Evolutionary conservation across 2,329 filamentous ascomycete genomes (phyloP).

Genomic region (Calonectria naviculata): DNA sequence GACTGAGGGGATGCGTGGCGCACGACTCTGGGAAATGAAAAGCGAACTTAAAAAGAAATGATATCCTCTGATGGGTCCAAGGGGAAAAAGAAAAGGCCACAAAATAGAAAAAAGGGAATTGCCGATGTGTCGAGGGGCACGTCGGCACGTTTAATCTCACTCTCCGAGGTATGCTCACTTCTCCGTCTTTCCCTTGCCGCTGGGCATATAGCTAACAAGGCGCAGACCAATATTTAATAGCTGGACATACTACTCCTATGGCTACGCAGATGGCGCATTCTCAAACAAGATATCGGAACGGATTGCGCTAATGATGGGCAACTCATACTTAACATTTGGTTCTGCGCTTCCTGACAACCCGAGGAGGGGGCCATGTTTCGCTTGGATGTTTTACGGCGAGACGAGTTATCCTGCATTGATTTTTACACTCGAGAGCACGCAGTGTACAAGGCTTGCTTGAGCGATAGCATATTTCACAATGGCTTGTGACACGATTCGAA

Average conservation of each 20-base stretch:
- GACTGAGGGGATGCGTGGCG: slow-evolving; percentile 38
- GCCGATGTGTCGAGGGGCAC: slow-evolving; percentile 42
- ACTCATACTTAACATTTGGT: not conserved
- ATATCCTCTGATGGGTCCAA: not conserved
- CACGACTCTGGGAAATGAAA: not conserved
- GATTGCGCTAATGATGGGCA: not conserved
- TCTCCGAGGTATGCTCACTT: slow-evolving; percentile 38
- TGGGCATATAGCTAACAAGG: slow-evolving; percentile 2
- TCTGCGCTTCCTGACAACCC: not conserved
- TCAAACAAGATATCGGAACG: not conserved
- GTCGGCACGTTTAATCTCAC: slow-evolving; percentile 42
- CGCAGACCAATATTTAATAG: not conserved
- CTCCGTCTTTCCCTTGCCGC: not conserved
- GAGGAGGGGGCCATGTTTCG: not conserved
- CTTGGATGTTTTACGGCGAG: not conserved
- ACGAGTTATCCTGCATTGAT: slow-evolving; percentile 8
- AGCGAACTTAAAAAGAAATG: not conserved
- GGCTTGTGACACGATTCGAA: not conserved
- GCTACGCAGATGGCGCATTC: not conserved
- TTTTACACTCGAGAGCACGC: not conserved
- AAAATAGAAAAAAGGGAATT: slow-evolving; percentile 3
- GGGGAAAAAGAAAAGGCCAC: not conserved
- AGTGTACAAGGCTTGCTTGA: not conserved
- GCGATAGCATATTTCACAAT: not conserved
- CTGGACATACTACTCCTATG: not conserved